phyloP scores from a whole-genome alignment of 352 stramenopile species.

The Paralagenidium karlingii region DNA sequence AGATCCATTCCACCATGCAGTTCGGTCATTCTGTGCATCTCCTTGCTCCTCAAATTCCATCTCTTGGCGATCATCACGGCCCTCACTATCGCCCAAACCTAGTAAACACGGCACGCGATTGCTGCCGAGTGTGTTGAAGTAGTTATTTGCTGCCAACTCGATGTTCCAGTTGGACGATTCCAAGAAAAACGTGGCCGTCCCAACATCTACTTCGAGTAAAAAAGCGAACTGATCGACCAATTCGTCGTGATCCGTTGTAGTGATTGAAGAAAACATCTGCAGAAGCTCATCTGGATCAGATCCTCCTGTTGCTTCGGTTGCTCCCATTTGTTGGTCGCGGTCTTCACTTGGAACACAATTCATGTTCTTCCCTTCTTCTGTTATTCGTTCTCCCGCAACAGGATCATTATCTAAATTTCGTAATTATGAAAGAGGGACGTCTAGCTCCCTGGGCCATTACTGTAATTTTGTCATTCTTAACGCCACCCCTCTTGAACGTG shows the following conservation, averaged over 20 bases:
- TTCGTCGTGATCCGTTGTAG: slow-evolving; percentile 72
- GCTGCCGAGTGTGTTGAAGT: slow-evolving; percentile 16
- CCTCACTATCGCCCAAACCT: too few relatives aligned
- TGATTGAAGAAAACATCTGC: slow-evolving; percentile 84
- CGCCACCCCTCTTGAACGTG: too few relatives aligned
- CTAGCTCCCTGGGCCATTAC: too few relatives aligned
- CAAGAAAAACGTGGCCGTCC: slow-evolving; percentile 72
- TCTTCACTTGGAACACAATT: too few relatives aligned
- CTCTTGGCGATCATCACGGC: slow-evolving; percentile 30
- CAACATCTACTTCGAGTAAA: slow-evolving; percentile 49
- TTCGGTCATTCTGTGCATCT: slow-evolving; percentile 1
- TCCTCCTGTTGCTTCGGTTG: too few relatives aligned
- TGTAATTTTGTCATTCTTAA: too few relatives aligned
- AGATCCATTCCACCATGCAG: slow-evolving; percentile 4
- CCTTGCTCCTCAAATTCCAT: slow-evolving; percentile 32
- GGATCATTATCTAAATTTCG: too few relatives aligned
- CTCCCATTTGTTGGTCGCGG: too few relatives aligned
- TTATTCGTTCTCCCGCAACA: too few relatives aligned
- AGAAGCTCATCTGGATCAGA: slow-evolving; percentile 78
- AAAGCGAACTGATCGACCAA: slow-evolving; percentile 74
- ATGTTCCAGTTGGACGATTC: slow-evolving; percentile 85
- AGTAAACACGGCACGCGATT: not conserved
- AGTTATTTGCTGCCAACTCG: slow-evolving; percentile 73
- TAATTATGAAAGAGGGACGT: too few relatives aligned
- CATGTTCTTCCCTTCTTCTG: too few relatives aligned